Percentiles rank a stretch among this genome's conserved stretches.
Evolutionary conservation across 23 red algal genomes (phyloP).

Genomic region (Agarophyton chilense): DNA sequence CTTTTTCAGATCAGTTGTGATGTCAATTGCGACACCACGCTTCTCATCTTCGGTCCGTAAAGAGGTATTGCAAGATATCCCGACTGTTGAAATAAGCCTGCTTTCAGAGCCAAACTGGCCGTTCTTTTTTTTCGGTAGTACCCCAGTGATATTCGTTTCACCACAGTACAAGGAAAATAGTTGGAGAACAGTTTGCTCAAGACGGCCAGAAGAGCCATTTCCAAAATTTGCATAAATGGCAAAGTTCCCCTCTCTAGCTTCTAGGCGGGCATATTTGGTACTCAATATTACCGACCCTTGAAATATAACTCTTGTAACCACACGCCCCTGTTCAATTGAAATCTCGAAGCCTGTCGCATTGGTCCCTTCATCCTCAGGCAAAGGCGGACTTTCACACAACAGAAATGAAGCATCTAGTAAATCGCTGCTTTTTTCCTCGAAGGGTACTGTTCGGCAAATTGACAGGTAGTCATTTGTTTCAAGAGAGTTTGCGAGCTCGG

Average conservation of each 20-base stretch:
- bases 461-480: not conserved
- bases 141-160: not conserved
- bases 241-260: not conserved
- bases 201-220: not conserved
- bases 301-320: not conserved
- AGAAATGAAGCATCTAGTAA: not conserved
- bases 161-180: not conserved
- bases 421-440: not conserved
- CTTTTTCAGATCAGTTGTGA: not conserved
- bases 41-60: not conserved
- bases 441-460: not conserved
- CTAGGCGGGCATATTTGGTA: not conserved
- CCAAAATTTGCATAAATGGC: not conserved
- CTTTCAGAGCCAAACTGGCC: not conserved
- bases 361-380: not conserved
- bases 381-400: not conserved
- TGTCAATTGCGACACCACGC: not conserved
- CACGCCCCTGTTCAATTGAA: not conserved
- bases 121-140: not conserved
- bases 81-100: not conserved
- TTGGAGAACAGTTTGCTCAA: slow-evolving; percentile 12
- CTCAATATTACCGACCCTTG: not conserved
- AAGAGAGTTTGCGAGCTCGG: not conserved
- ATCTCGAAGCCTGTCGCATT: not conserved
- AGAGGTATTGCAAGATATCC: not conserved